Evolutionary conservation across 2,329 filamentous ascomycete species (phyloP), one percentile per base, ranked within the genome.

Genomic region (Xylaria hypoxylon): DNA sequence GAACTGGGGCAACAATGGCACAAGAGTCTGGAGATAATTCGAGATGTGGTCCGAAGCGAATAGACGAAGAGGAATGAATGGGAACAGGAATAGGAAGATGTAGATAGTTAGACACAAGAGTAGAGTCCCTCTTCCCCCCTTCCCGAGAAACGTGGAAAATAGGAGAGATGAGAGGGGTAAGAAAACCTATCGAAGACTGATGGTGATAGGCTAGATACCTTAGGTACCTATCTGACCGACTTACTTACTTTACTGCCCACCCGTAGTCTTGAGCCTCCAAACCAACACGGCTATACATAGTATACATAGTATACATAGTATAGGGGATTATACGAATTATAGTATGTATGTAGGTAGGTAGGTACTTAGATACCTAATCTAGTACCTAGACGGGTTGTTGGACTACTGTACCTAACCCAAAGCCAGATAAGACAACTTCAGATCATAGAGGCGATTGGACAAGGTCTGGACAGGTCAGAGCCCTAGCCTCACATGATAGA

Each of bases 261-360:
- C n/a, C n/a, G n/a, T 35, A 5, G 52, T 50, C 45, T 59, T 61
- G 58, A 61, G 58, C 58, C 58, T 61, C 58, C 47, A 61, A 52
- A 40, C 26, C 22, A 48, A 17, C 45, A 17, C 24, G 5, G 24
- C 3, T n/a, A n/a, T n/a, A n/a, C n/a, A n/a, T n/a, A n/a, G n/a
- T n/a, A n/a, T n/a, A n/a, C n/a, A n/a, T n/a, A n/a, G n/a, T n/a
- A n/a, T n/a, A n/a, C n/a, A n/a, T n/a, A n/a, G 10, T 48, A 28
- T n/a, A 44, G 40, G 40, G 3, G 6, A 50, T 33, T 38, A 38
- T 38, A 38, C 22, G n/a, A n/a, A n/a, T n/a, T 56, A 40, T 31
- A 56, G 52, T 2, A 22, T n/a, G n/a, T n/a, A n/a, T n/a, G n/a
- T n/a, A n/a, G n/a, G n/a, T n/a, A n/a, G n/a, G 26, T n/a, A 24